Base-by-base conservation (phyloP, 1,284 basidiomycete genomes). In the Uromyces viciae-fabae region DNA sequence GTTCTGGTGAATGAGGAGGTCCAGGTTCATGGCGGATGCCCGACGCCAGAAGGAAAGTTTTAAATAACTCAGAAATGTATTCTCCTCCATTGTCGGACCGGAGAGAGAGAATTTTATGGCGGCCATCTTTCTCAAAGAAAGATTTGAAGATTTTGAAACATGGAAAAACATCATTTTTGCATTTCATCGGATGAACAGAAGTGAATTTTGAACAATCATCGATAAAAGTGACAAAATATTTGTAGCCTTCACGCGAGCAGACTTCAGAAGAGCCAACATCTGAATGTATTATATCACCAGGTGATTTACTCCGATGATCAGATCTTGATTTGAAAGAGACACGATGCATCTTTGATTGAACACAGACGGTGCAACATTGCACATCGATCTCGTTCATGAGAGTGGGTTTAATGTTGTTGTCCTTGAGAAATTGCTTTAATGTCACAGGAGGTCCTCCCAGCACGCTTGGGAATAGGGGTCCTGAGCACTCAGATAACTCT, bases 101-200 rank as follows among this genome's bases (percentile, higher is more conserved):
- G 7, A 68, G 64, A 11, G 46, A 11, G 22, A 49, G 46, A 49
- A 49, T 49, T 11, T 77, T 82, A 17, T 22, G 8, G 0, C 83
- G 83, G 15, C 82, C 82, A 28, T 82, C 73, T 28, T 82, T 83
- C 73, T 86, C 83, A 3, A 82, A 81, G 75, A 81, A 78, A 0
- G 85, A 83, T 54, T 86, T 84, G 82, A 84, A 88, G 3, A 80
- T 49, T 71, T 84, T 83, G 81, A 88, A 86, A 8, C 86, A 79
- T 1, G 1, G 25, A 3, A 62, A 62, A 3, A 33, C 3, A 1
- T 62, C 15, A 3, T 33, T 62, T 28, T 62, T 62, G 25, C 15
- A 62, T 62, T 62, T 62, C 58, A 62, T 62, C 1, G 58, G 1
- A 2, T 54, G 25, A 1, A 54, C 52, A 1, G 52, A 19, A 19